Evolutionary conservation across 2,329 filamentous ascomycete species (phyloP).

Genomic region (Botryotinia calthae): DNA sequence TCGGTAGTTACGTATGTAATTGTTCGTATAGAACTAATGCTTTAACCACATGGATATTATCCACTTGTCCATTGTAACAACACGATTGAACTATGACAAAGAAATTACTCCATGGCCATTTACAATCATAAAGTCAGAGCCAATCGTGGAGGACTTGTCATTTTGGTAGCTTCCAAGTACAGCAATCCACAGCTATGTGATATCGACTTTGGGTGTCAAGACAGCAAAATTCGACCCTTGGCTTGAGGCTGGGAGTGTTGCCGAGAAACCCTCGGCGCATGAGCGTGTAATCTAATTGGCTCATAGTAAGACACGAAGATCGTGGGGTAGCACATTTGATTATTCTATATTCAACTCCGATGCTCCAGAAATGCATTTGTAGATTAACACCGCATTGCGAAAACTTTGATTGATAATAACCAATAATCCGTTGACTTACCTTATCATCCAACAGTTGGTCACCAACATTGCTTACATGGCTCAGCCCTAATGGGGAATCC

Average conservation of each 20-base stretch:
- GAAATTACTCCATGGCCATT: not conserved
- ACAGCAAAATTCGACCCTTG: not conserved
- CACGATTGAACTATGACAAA: not conserved
- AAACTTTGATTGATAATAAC: not conserved
- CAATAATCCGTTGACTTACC: not conserved
- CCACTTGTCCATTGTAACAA: not conserved
- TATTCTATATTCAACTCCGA: not conserved
- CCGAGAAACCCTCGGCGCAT: not conserved
- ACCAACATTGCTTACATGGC: not conserved
- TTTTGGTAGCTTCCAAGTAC: not conserved
- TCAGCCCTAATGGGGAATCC: not conserved
- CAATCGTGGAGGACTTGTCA: not conserved
- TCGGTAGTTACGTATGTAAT: not conserved
- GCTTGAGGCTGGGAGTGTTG: not conserved
- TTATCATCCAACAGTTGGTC: slow-evolving; percentile 4
- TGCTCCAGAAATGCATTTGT: not conserved
- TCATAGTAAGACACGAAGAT: not conserved
- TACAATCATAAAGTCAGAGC: not conserved
- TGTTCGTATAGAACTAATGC: not conserved
- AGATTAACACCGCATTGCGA: not conserved
- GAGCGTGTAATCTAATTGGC: not conserved
- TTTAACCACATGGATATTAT: not conserved
- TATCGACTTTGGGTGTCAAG: not conserved
- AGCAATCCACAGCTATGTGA: not conserved
- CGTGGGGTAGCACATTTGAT: not conserved